Evolutionary conservation across 768 basidiomycete genomes (phyloP), one percentile per base, ranked within the genome.

Genomic region (Kwoniella bestiolae): DNA sequence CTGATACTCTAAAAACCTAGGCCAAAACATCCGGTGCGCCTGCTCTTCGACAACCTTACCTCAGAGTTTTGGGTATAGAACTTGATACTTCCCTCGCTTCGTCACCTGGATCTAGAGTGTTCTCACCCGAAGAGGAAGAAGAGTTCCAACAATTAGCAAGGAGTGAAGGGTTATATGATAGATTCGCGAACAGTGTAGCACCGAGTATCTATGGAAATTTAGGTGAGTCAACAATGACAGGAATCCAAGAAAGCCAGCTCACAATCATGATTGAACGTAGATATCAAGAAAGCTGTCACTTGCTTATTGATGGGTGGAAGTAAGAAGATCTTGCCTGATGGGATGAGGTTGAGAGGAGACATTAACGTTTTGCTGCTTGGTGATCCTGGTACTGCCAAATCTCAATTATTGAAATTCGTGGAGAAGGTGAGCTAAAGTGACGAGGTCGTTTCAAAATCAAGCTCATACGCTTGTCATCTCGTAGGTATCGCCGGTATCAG

Each of bases 371-470:
- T 99, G 9, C 82, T 98, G 28, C 86, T 99, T 29, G 96, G 96
- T 80, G 96, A 99, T 80, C 96, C 96, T 7, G 96, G 96, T 82
- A 98, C 96, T 14, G 96, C 96, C 23, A 99, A 99, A 82, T 92
- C 90, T 83, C 96, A 99, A 75, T 83, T 99, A 72, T 87, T 99
- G 67, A 99, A 99, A 76, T 99, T 99, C 71, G 96, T 98, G 12
- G 96, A 99, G 80, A 99, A 98, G 84, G 89, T 90, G 46, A 49
- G 72, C 55, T 58, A 28, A 26, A 7, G 0, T 38, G 4, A 25
- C 9, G 56, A 52, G 52, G 18, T 5, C 28, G 18, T 41, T 46
- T 14, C 14, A 35, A 6, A 62, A 21, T 9, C 35, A 21, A 68
- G 16, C 49, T 68, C 35, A 59, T 26, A 8, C 21, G 29, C 55